These are phyloP conservation scores for Sporothrix euskadiensis DNA, from an alignment of 2,329 filamentous ascomycete genomes.

Conservation along the genomic window DNA sequence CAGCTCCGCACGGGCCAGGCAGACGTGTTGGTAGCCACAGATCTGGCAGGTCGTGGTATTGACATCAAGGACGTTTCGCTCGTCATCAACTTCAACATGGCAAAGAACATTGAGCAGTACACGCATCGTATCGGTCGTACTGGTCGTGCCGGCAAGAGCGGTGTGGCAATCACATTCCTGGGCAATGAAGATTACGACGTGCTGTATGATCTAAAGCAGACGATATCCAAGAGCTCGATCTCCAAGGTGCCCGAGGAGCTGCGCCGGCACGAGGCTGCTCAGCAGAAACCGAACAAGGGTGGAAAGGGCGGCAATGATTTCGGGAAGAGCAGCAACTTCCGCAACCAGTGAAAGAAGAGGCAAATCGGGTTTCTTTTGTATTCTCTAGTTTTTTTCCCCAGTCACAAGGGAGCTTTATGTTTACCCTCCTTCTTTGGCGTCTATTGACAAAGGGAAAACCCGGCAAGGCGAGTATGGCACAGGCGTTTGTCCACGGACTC, in stretches of 20 bases:
- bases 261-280: constrained; percentile 84
- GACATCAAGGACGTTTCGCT: constrained; percentile 92
- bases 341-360: not conserved
- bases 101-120: constrained; percentile 86
- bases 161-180: constrained; percentile 94
- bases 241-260: constrained; percentile 90
- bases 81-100: constrained; percentile 99
- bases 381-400: too few relatives aligned
- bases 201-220: constrained; percentile 93
- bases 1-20: constrained; percentile 79
- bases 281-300: constrained; percentile 64
- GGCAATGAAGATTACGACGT: constrained; percentile 87
- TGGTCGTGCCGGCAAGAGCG: constrained; percentile 93
- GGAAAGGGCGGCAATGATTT: constrained; percentile 33
- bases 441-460: not conserved
- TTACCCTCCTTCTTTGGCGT: not conserved
- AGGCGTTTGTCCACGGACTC: not conserved
- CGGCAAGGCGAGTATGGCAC: constrained; percentile 8
- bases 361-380: not conserved
- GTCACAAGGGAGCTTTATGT: not conserved
- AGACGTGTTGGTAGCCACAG: constrained; percentile 91
- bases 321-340: not conserved
- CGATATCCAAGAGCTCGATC: constrained; percentile 86
- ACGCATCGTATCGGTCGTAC: constrained; percentile 96
- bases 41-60: constrained; percentile 94